Base-by-base conservation (phyloP, 257 asterid species). In the Gentiana dahurica region DNA sequence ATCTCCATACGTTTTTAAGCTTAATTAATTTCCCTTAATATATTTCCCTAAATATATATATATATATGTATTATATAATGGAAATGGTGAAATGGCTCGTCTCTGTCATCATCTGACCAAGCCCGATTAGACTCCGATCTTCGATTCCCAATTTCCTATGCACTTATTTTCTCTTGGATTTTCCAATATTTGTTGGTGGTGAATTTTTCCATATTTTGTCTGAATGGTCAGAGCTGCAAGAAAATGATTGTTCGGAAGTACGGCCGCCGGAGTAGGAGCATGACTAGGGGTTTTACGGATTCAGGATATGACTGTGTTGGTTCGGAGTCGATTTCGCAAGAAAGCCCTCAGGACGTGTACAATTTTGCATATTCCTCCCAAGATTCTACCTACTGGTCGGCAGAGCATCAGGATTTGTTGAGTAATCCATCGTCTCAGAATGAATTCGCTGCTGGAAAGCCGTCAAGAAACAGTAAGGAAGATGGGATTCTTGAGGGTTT, bases 291-390 rank as follows among this genome's bases (percentile, higher is more conserved):
- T 57, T 69, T 56, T 51, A 73, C 85, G 33, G 80, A 67, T 51
- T 53, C 70, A 45, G 74, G 69, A 39, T 73, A 65, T 13, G 65
- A 79, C 62, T 89, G 71, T 56, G 76, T 57, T 59, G 84, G 68
- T 65, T 73, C 77, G 48, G 83, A 73, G 36, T 74, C 70, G 11
- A 34, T 51, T 36, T 65, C 87, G 8, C 82, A 79, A 69, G 85
- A 81, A 63, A 66, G 77, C 65, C 66, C 83, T 12, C 77, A 70
- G 50, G 94, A 85, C 64, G 78, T 79, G 38, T 83, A 70, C 68
- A 74, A 74, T 70, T 79, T 86, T 51, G 58, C 73, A n/a, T 71
- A 69, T 61, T 71, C 87, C 49, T 74, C 93, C 49, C 88, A 76
- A 59, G 87, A 73, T 36, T 80, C 88, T 1, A 67, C 75, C 48